Evolutionary conservation across 306 rosid species (phyloP).

Genomic region (Cicer cuneatum): DNA sequence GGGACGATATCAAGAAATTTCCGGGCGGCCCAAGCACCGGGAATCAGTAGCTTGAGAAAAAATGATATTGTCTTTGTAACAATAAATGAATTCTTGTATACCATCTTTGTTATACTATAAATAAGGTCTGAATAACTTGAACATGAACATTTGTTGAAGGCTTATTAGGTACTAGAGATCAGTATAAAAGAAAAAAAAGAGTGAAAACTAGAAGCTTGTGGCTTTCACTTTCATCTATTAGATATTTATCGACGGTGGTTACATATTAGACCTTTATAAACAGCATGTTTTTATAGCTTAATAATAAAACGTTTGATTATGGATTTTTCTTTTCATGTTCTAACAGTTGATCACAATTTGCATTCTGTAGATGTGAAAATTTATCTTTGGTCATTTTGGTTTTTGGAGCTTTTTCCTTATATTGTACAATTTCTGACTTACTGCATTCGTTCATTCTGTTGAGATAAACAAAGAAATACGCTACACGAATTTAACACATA

Average conservation of each 20-base stretch:
- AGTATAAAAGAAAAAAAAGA: not conserved
- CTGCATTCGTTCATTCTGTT: not conserved
- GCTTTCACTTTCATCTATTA: not conserved
- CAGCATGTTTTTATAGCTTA: too few relatives aligned
- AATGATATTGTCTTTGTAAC: conserved; percentile 33
- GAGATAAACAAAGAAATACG: not conserved
- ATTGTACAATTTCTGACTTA: not conserved
- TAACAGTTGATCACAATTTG: conserved; percentile 15
- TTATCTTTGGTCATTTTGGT: not conserved
- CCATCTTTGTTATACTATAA: conserved; percentile 21
- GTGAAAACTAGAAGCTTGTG: conserved; percentile 20
- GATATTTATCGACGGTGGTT: conserved; percentile 15
- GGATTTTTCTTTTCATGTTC: conserved; percentile 8
- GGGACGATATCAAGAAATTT: conserved; percentile 86
- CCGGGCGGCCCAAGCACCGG: conserved; percentile 69
- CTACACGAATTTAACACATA: not conserved
- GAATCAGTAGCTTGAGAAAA: conserved; percentile 62
- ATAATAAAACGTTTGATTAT: conserved; percentile 12
- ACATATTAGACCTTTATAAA: not conserved
- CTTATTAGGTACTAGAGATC: conserved; percentile 12
- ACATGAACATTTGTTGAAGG: conserved; percentile 31
- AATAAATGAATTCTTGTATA: conserved; percentile 23
- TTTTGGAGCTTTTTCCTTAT: not conserved
- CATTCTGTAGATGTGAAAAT: conserved; percentile 4
- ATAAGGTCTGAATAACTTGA: conserved; percentile 29